phyloP scores from a whole-genome alignment of 2,329 filamentous ascomycete species.

The Chrysoporthe puriensis region DNA sequence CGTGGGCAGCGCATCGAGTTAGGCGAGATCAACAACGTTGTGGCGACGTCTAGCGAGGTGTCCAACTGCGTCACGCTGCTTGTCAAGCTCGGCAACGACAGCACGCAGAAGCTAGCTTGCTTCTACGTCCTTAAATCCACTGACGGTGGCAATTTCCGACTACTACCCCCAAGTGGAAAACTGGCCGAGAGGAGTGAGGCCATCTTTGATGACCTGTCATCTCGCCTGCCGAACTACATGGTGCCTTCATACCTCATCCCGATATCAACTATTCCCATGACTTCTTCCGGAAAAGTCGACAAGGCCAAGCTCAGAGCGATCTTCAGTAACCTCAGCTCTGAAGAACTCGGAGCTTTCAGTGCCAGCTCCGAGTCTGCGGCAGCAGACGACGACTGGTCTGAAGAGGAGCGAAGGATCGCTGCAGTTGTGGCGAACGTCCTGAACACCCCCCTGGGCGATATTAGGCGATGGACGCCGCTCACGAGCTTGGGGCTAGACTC shows the following conservation, averaged over 20 bases:
- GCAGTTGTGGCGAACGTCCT: slow-evolving; percentile 56
- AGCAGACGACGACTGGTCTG: slow-evolving; percentile 51
- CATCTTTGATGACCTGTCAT: slow-evolving; percentile 59
- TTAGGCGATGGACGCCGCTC: slow-evolving; percentile 72
- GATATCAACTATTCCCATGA: slow-evolving; percentile 70
- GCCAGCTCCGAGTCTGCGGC: slow-evolving; percentile 35
- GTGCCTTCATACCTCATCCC: slow-evolving; percentile 75
- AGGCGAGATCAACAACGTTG: slow-evolving; percentile 69
- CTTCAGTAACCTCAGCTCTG: slow-evolving; percentile 51
- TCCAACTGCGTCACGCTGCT: slow-evolving; percentile 69
- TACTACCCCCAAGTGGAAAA: slow-evolving; percentile 42
- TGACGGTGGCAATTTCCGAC: slow-evolving; percentile 36
- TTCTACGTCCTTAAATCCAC: slow-evolving; percentile 64
- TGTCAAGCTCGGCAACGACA: slow-evolving; percentile 47
- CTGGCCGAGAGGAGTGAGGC: slow-evolving; percentile 40
- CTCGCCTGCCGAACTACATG: slow-evolving; percentile 74
- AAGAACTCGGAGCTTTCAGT: slow-evolving; percentile 43
- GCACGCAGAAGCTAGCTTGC: slow-evolving; percentile 56
- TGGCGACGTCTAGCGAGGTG: slow-evolving; percentile 57
- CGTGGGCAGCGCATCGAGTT: slow-evolving; percentile 81
- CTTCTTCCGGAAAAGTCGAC: slow-evolving; percentile 76
- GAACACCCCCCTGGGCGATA: slow-evolving; percentile 44
- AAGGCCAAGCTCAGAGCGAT: slow-evolving; percentile 52
- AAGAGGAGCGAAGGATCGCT: slow-evolving; percentile 60
- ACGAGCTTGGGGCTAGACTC: slow-evolving; percentile 82